These are phyloP conservation scores for Aureobasidium sp. DNA, from an alignment of 2,329 filamentous ascomycete species.

Conservation along the genomic window DNA sequence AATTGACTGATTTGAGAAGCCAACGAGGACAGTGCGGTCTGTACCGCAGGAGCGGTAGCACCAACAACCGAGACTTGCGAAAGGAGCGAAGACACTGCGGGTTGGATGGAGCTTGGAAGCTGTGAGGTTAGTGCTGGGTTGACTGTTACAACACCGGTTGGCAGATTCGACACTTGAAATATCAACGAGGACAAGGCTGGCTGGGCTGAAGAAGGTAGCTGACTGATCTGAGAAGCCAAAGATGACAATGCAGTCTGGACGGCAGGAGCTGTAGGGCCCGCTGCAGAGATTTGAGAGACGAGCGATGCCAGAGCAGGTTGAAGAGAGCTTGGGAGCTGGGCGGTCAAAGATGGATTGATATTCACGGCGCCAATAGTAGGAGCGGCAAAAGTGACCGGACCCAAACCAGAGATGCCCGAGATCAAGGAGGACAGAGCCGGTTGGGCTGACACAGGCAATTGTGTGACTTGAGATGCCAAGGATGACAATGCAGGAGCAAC, in stretches of 20 bases:
- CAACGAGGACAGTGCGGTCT: not conserved
- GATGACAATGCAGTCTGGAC: not conserved
- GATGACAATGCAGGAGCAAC: not conserved
- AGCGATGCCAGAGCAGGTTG: not conserved
- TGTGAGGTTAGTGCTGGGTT: not conserved
- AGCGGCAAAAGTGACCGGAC: not conserved
- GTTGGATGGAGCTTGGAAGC: not conserved
- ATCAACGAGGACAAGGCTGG: not conserved
- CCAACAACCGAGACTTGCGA: not conserved
- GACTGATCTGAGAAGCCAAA: not conserved
- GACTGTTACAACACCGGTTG: not conserved
- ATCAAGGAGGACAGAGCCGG: not conserved
- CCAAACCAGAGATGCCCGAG: not conserved
- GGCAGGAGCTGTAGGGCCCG: not conserved
- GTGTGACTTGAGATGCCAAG: not conserved
- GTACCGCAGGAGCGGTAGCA: not conserved
- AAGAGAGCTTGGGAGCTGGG: not conserved
- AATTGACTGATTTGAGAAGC: not conserved
- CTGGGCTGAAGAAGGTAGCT: not conserved
- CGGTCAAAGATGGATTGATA: not conserved
- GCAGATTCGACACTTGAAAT: not conserved
- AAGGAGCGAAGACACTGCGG: not conserved
- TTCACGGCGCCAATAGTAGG: not conserved
- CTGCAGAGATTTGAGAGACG: not conserved
- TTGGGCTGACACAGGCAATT: not conserved